Conservation (phyloP, 2,329 filamentous ascomycete genomes). For the Gnomoniopsis sp. region DNA sequence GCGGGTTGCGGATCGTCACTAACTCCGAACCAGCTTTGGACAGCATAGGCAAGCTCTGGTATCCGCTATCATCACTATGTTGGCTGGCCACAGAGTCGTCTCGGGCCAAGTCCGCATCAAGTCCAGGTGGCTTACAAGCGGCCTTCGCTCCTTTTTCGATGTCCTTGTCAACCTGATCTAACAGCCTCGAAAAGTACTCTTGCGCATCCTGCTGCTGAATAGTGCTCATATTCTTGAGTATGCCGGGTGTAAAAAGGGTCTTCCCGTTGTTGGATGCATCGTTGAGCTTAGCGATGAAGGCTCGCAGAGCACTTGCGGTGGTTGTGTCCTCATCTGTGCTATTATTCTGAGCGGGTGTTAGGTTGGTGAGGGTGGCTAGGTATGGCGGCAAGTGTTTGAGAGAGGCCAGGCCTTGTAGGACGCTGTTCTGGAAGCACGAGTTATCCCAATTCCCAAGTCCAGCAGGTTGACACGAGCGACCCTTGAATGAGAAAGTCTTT, state of each 20-base stretch:
- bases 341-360: constrained; percentile 26
- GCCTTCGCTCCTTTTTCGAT: constrained; percentile 47
- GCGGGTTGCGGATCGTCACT: constrained; percentile 61
- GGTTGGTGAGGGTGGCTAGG: constrained; percentile 47
- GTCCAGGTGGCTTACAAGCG: constrained; percentile 31
- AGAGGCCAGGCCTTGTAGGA: constrained; percentile 80
- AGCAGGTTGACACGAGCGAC: constrained; percentile 44
- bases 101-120: constrained; percentile 36
- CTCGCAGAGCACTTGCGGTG: constrained; percentile 51
- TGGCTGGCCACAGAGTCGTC: constrained; percentile 45
- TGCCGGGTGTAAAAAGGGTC: constrained; percentile 76
- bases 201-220: constrained; percentile 97
- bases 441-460: constrained; percentile 92
- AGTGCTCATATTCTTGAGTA: constrained; percentile 88
- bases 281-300: constrained; percentile 68
- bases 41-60: constrained; percentile 42
- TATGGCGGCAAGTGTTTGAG: constrained; percentile 67
- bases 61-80: constrained; percentile 55
- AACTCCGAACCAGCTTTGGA: constrained; percentile 34
- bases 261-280: constrained; percentile 67
- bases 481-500: constrained; percentile 47
- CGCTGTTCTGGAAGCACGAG: constrained; percentile 96
- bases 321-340: constrained; percentile 11
- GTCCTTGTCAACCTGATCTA: constrained; percentile 82
- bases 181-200: constrained; percentile 89